Evolutionary conservation across 495 filamentous ascomycete species (phyloP), one percentile per base, ranked within the genome.

Genomic region (Penicillium soppii): DNA sequence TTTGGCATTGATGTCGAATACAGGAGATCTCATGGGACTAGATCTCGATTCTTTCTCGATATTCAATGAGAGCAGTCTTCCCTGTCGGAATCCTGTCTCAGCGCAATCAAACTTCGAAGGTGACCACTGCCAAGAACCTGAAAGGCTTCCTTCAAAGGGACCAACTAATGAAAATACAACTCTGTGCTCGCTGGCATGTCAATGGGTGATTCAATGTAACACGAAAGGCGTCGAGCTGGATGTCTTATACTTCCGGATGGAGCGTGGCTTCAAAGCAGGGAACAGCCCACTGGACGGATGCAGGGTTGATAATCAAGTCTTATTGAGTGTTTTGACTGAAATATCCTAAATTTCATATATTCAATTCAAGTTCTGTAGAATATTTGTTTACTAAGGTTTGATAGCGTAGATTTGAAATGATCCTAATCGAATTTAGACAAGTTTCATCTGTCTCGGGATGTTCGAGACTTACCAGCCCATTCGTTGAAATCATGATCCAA

Each of bases 391-490:
- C 27, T 33, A 45, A 2, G 19, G 21, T n/a, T 47, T 47, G 2
- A 37, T 15, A 13, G 44, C 44, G 6, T 37, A 47, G 2, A 47
- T 47, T n/a, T 47, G 21, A 9, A 47, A 47, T 1, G 44, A 47
- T 1, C 44, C 44, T 47, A 4, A 6, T 7, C 3, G 15, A 45
- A 33, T 17, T 45, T 19, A 22, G 17, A 4, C 0, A 8, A n/a
- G 27, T 7, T 5, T 10, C 3, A 20, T 15, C 27, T 4, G 32
- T 13, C 9, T 5, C 13, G 20, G 2, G n/a, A 8, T 12, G 1
- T n/a, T 33, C 5, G 19, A 26, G 19, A 26, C 58, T 57, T 25
- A 61, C 58, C 58, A 35, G 42, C 36, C 58, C 58, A 61, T 20
- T 41, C 20, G 39, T 61, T 61, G 13, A 61, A 57, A 36, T 61